Conservation (phyloP, 805 yeast species). For the Barnettozyma salicaria region DNA sequence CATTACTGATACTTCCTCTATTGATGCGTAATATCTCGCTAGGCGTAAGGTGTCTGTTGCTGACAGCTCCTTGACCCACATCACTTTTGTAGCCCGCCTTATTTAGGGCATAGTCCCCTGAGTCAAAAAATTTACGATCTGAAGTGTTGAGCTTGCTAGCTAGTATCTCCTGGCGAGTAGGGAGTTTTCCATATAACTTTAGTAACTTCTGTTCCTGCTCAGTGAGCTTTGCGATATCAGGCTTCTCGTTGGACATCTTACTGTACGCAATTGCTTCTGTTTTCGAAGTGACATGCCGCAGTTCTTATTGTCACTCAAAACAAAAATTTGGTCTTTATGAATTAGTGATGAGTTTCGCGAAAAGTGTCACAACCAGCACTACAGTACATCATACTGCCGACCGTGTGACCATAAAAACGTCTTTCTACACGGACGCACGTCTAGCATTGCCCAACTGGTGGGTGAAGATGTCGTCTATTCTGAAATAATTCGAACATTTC, state of each 20-base stretch:
- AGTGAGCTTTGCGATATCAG: slow-evolving; percentile 52
- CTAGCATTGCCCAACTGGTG: too few relatives aligned
- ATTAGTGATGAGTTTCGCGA: too few relatives aligned
- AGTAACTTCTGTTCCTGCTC: slow-evolving; percentile 79
- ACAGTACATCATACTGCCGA: too few relatives aligned
- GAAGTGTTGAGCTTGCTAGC: slow-evolving; percentile 56
- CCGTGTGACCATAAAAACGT: too few relatives aligned
- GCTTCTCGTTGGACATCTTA: slow-evolving; percentile 31
- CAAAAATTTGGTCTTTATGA: too few relatives aligned
- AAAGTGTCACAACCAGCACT: too few relatives aligned
- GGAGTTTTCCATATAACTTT: slow-evolving; percentile 79
- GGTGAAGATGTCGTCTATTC: too few relatives aligned
- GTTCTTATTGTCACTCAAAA: not conserved
- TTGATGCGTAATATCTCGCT: slow-evolving; percentile 56
- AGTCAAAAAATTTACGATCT: slow-evolving; percentile 87
- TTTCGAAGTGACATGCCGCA: too few relatives aligned
- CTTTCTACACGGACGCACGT: too few relatives aligned
- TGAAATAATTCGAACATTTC: too few relatives aligned
- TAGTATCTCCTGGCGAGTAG: slow-evolving; percentile 71
- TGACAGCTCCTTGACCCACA: slow-evolving; percentile 14
- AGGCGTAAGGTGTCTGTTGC: slow-evolving; percentile 21
- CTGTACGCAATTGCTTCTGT: too few relatives aligned
- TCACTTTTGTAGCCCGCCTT: slow-evolving; percentile 47
- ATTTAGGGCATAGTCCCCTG: slow-evolving; percentile 90
- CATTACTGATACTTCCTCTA: slow-evolving; percentile 48